Evolutionary conservation across 2,329 filamentous ascomycete genomes (phyloP), one percentile per base, ranked within the genome.

Genomic region (Lachnellula occidentalis): DNA sequence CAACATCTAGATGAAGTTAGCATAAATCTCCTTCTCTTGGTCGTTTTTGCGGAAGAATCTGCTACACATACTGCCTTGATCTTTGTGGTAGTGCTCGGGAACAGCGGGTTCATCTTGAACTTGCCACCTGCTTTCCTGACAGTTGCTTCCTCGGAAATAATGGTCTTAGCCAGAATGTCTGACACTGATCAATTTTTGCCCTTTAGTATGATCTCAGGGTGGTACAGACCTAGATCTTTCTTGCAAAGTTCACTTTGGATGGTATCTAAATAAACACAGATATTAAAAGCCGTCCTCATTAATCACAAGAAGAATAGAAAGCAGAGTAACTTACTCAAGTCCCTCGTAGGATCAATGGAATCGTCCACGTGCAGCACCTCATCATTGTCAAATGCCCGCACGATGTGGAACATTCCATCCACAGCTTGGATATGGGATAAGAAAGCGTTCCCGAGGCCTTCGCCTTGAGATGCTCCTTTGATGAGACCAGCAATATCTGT

Each of bases 351-450:
- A 58, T 75, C 73, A 50, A 75, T 73, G 7, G 72, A 74, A 61
- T 76, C 73, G 56, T 75, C 73, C n/a, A 76, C 73, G 43, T 76
- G 73, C 52, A 76, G 58, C 14, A 76, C 73, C 51, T 76, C 69
- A 51, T 75, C 71, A 48, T 75, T 75, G 43, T 75, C 73, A 52
- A 75, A 75, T 4, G 73, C 73, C 60, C 73, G 69, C 39, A 76
- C 73, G 61, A 76, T 70, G 56, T 76, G 73, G 61, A 70, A 76
- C 65, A 76, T 74, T 59, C 73, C 73, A 41, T 75, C 73, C 2
- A 76, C 73, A 1, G 73, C 73, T 54, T 75, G 73, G 34, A 76
- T 76, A 57, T 76, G 73, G 14, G 72, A 74, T 14, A 76, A 56
- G 59, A 76, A 76, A 2, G 73, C 72, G 59, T 76, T 76, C 58